Percentiles rank a stretch among this genome's conserved stretches.
Conservation (phyloP, 2,329 filamentous ascomycete genomes). For the Pezicula radicicola region DNA sequence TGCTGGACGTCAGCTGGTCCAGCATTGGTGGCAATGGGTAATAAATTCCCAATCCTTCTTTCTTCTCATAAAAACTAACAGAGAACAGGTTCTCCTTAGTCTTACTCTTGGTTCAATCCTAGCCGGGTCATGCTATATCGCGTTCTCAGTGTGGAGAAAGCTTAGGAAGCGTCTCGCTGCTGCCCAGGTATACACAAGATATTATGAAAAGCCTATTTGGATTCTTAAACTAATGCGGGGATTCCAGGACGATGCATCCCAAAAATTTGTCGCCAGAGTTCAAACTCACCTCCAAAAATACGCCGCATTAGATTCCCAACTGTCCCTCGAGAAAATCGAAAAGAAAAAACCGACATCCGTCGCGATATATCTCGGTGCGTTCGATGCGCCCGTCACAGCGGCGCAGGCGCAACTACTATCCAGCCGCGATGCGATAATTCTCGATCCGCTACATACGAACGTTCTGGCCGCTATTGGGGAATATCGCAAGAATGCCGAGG, state of each 20-base stretch:
- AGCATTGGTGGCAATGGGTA: slow-evolving; percentile 40
- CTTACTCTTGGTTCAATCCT: slow-evolving; percentile 28
- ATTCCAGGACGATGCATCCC: background rate
- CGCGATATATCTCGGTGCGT: slow-evolving; percentile 25
- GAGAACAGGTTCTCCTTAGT: slow-evolving; percentile 30
- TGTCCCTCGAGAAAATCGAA: slow-evolving; percentile 4
- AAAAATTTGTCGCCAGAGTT: slow-evolving; percentile 12
- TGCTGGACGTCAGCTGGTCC: slow-evolving; percentile 32
- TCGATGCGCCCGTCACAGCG: slow-evolving; percentile 10
- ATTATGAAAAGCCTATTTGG: background rate
- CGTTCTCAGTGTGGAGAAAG: slow-evolving; percentile 23
- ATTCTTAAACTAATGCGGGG: background rate
- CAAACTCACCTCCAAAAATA: slow-evolving; percentile 10
- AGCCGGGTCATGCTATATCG: slow-evolving; percentile 26
- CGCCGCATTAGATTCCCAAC: background rate
- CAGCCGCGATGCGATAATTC: slow-evolving; percentile 7
- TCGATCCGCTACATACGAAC: slow-evolving; percentile 9
- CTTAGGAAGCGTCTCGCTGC: slow-evolving; percentile 8
- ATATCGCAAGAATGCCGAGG: slow-evolving; percentile 2
- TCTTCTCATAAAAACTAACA: slow-evolving; percentile 17
- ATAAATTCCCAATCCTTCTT: background rate
- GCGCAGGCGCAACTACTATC: slow-evolving; percentile 5
- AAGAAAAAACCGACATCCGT: slow-evolving; percentile 18
- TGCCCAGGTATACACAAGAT: too few species aligned
- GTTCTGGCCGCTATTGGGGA: slow-evolving; percentile 13